Percentiles rank a stretch among this genome's conserved stretches.
Conservation (phyloP, 2,329 filamentous ascomycete genomes). For the Colletotrichum sp. region DNA sequence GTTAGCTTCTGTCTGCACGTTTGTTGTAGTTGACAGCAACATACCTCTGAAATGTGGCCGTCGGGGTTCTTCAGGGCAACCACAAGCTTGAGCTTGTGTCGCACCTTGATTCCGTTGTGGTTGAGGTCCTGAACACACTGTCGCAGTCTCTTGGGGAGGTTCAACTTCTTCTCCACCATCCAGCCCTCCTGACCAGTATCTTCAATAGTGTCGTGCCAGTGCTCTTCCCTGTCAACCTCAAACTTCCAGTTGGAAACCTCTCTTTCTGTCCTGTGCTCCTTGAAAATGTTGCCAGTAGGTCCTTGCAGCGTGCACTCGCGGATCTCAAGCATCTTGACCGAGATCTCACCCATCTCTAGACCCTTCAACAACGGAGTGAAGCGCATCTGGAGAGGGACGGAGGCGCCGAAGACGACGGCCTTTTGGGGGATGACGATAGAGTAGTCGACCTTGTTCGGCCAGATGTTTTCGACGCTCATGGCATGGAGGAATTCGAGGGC, state of each 20-base stretch:
- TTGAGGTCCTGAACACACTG: conserved; percentile 91
- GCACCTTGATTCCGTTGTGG: conserved; percentile 85
- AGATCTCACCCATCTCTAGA: conserved; percentile 82
- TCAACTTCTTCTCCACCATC: conserved; percentile 64
- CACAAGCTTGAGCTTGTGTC: conserved; percentile 91
- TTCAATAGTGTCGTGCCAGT: conserved; percentile 73
- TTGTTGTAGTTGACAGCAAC: conserved; percentile 21
- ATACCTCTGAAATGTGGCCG: conserved; percentile 87
- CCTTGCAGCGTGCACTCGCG: conserved; percentile 68
- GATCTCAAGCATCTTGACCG: conserved; percentile 79
- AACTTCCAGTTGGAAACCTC: conserved; percentile 67
- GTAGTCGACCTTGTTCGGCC: conserved; percentile 98
- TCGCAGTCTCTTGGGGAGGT: conserved; percentile 81
- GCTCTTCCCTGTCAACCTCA: conserved; percentile 59
- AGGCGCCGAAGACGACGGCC: conserved; percentile 92
- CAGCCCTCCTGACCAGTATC: conserved; percentile 72
- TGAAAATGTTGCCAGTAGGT: conserved; percentile 49
- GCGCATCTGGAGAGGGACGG: conserved; percentile 82
- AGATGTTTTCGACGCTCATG: conserved; percentile 96
- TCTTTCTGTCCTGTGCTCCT: conserved; percentile 67
- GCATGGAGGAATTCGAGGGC: conserved; percentile 82
- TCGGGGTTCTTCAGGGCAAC: conserved; percentile 94
- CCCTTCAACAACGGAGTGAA: conserved; percentile 90
- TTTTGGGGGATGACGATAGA: conserved; percentile 93
- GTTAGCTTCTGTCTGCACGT: conserved; percentile 7